Conservation (phyloP, 2,329 filamentous ascomycete genomes). For the Pseudocercospora fijiensis region DNA sequence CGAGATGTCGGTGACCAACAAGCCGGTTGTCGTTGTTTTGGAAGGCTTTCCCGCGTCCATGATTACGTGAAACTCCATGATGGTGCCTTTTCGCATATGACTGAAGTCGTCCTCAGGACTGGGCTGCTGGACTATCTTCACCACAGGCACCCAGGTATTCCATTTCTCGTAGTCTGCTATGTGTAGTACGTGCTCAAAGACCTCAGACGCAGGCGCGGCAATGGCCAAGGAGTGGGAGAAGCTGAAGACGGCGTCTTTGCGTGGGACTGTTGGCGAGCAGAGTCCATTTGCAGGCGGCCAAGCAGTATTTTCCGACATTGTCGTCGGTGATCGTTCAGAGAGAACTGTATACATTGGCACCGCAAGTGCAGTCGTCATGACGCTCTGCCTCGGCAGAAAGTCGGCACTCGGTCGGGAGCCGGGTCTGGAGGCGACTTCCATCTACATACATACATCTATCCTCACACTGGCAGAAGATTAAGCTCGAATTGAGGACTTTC, state of each 20-base stretch:
- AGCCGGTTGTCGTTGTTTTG: conserved; percentile 20
- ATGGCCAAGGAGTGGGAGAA: conserved; percentile 35
- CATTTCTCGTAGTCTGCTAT: conserved; percentile 46
- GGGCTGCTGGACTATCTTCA: conserved; percentile 36
- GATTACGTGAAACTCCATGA: conserved; percentile 30
- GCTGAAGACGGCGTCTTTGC: conserved; percentile 26
- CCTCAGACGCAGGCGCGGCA: conserved; percentile 40
- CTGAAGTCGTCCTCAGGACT: conserved; percentile 10
- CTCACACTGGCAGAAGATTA: too few species aligned
- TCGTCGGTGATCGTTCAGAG: not conserved
- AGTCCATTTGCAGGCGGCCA: conserved; percentile 33
- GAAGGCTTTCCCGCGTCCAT: conserved; percentile 33
- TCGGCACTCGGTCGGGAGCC: too few species aligned
- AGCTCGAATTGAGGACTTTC: too few species aligned
- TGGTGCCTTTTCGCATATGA: conserved; percentile 21
- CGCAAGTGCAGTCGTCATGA: not conserved
- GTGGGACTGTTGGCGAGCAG: conserved; percentile 25
- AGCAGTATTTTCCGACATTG: not conserved
- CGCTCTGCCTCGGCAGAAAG: not conserved
- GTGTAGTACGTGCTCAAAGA: conserved; percentile 45
- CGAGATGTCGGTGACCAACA: conserved; percentile 32
- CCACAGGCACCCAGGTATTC: conserved; percentile 47
- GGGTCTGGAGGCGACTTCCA: too few species aligned
- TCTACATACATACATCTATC: too few species aligned
- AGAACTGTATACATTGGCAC: not conserved